Evolutionary conservation across 768 basidiomycete genomes (phyloP).

Genomic region (Boletus tomentosulus): DNA sequence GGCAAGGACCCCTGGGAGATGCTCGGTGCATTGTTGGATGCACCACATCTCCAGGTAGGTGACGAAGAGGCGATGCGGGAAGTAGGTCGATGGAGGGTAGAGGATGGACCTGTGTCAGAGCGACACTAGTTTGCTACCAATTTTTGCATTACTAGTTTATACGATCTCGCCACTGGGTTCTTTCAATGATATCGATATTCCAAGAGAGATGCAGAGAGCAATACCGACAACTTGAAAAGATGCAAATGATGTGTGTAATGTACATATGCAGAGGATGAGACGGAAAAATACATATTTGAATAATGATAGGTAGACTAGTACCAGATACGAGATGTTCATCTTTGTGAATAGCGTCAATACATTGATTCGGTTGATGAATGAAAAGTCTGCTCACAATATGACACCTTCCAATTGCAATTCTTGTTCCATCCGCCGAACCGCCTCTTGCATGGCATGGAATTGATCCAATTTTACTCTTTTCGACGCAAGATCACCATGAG

Average conservation of each 20-base stretch:
- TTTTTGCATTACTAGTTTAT: not conserved
- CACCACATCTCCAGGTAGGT: constrained; percentile 63
- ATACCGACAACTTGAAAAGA: not conserved
- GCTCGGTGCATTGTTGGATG: constrained; percentile 67
- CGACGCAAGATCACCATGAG: not conserved
- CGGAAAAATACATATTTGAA: constrained; percentile 13
- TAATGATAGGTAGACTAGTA: constrained; percentile 14
- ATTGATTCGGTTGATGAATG: no score
- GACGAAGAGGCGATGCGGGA: constrained; percentile 82
- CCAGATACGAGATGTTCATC: constrained; percentile 1
- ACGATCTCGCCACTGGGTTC: not conserved
- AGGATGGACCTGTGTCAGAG: constrained; percentile 61
- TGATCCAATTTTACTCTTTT: constrained; percentile 18
- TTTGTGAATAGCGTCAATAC: not conserved
- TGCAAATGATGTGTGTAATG: not conserved
- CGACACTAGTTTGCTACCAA: constrained; percentile 43
- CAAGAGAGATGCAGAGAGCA: not conserved
- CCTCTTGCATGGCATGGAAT: constrained; percentile 31
- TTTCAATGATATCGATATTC: constrained; percentile 2
- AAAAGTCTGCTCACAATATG: constrained; percentile 3
- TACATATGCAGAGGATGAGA: not conserved
- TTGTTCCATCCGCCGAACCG: constrained; percentile 29
- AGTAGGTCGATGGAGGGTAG: constrained; percentile 86
- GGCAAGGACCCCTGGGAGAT: constrained; percentile 93
- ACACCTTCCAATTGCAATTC: constrained; percentile 28